phyloP scores from a whole-genome alignment of 2,329 filamentous ascomycete genomes.

The Pseudogymnoascus sp. region DNA sequence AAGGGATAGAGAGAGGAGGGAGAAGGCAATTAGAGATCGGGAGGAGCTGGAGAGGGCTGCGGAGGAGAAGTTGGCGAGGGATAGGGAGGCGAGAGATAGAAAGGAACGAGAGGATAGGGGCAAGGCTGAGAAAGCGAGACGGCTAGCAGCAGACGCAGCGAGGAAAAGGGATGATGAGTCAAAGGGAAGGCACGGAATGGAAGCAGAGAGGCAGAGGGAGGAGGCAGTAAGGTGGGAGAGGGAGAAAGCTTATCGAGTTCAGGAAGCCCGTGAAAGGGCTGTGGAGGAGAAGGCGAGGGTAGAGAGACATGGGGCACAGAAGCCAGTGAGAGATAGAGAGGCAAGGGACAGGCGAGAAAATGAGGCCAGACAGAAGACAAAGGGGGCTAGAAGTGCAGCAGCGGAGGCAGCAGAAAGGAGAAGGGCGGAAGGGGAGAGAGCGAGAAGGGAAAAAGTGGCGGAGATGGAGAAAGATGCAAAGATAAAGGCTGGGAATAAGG shows the following conservation, averaged over 20 bases:
- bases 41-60: neutral
- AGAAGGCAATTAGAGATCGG: neutral
- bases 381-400: neutral
- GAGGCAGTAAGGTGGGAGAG: neutral
- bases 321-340: neutral
- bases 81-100: neutral
- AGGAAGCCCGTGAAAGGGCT: neutral
- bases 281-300: neutral
- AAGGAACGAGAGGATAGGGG: neutral
- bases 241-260: neutral
- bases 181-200: neutral
- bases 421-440: neutral
- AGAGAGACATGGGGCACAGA: neutral
- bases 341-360: neutral
- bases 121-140: neutral
- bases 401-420: neutral
- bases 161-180: neutral
- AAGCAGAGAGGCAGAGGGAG: neutral
- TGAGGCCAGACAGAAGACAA: neutral
- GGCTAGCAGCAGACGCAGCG: neutral
- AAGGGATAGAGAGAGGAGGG: neutral
- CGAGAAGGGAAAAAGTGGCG: neutral
- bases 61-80: neutral
- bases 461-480: neutral
- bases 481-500: neutral